phyloP scores from a whole-genome alignment of 2,329 filamentous ascomycete species.

The Cercospora zeae-maydis region DNA sequence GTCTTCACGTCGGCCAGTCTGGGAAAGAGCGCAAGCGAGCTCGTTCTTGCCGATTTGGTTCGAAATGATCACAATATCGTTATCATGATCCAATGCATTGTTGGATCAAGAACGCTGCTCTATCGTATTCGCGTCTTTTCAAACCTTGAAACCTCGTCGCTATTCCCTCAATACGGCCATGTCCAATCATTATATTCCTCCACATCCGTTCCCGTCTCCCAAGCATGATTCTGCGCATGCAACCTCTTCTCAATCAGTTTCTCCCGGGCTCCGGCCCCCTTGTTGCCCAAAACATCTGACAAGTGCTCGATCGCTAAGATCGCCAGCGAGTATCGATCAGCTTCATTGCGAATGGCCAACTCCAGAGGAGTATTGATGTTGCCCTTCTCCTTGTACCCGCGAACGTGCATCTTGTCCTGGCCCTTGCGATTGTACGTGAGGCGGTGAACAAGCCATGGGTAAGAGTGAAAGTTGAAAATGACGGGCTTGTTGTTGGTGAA shows the following conservation, averaged over 20 bases:
- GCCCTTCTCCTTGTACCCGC: slow-evolving; percentile 77
- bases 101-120: neutral
- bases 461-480: slow-evolving; percentile 82
- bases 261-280: slow-evolving; percentile 60
- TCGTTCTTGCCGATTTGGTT: neutral
- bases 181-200: slow-evolving; percentile 62
- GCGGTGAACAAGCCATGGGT: slow-evolving; percentile 75
- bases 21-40: too few relatives aligned
- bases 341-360: slow-evolving; percentile 72
- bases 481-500: slow-evolving; percentile 71
- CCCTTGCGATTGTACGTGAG: slow-evolving; percentile 72
- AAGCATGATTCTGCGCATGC: slow-evolving; percentile 60
- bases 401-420: slow-evolving; percentile 65
- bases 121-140: neutral
- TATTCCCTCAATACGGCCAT: slow-evolving; percentile 51
- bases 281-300: slow-evolving; percentile 58
- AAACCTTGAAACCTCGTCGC: too few relatives aligned
- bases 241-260: slow-evolving; percentile 63
- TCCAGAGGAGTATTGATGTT: slow-evolving; percentile 80
- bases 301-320: slow-evolving; percentile 73
- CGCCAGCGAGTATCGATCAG: slow-evolving; percentile 71
- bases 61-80: neutral
- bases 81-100: neutral
- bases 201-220: slow-evolving; percentile 68
- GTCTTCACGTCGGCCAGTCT: too few relatives aligned